Evolutionary conservation across 2,329 filamentous ascomycete species (phyloP).

Genomic region (Salinomyces thailandicus): DNA sequence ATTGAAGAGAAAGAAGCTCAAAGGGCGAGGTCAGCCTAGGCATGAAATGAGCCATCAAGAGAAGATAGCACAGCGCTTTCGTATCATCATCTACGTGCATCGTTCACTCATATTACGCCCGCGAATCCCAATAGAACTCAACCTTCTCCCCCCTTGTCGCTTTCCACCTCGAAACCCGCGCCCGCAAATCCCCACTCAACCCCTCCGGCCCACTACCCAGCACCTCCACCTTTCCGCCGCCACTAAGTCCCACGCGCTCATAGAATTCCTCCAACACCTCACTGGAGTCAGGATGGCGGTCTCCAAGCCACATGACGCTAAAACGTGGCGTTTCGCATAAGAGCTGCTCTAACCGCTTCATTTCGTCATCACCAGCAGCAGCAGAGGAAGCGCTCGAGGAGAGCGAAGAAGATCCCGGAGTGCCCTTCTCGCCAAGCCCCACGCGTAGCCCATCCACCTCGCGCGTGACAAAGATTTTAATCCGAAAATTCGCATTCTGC

Average conservation of each 20-base stretch:
- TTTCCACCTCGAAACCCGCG: conserved; percentile 11
- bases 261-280: conserved; percentile 18
- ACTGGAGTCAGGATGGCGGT: conserved; percentile 14
- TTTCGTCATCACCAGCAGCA: no score
- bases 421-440: not conserved
- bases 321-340: conserved; percentile 2
- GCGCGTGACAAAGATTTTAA: conserved; percentile 52
- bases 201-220: conserved; percentile 21
- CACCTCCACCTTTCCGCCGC: conserved; percentile 15
- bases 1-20: no score
- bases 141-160: conserved; percentile 7
- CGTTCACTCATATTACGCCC: no score
- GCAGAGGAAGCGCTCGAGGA: not conserved
- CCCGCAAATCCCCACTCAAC: conserved; percentile 20
- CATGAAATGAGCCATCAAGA: no score
- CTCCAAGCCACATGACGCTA: conserved; percentile 14
- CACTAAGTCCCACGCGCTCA: conserved; percentile 11
- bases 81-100: no score
- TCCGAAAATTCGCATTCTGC: conserved; percentile 28
- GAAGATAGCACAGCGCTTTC: not conserved
- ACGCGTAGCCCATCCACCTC: conserved; percentile 23
- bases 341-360: not conserved
- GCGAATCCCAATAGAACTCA: conserved; percentile 20
- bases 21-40: no score
- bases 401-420: not conserved